Evolutionary conservation across 768 basidiomycete genomes (phyloP).

Genomic region (Rhizopogon vulgaris): DNA sequence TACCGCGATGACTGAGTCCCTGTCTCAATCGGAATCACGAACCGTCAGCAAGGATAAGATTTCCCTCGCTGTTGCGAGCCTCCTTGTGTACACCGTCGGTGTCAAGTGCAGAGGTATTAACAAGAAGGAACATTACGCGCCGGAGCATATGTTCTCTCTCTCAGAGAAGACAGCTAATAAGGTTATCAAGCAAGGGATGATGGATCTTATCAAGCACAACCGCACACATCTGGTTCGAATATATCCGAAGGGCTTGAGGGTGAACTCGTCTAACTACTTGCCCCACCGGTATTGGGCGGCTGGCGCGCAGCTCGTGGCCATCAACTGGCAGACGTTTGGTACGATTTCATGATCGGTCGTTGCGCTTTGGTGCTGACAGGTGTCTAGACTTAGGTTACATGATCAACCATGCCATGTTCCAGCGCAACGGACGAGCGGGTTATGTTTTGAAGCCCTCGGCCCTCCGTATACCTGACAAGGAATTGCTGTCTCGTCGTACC

Average conservation of each 20-base stretch:
- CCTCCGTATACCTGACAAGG: conserved; percentile 60
- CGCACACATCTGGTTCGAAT: conserved; percentile 75
- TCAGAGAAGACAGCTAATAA: conserved; percentile 80
- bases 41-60: conserved; percentile 49
- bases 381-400: conserved; percentile 75
- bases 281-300: conserved; percentile 88
- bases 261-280: conserved; percentile 82
- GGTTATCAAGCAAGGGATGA: conserved; percentile 60
- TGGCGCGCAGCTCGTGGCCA: conserved; percentile 84
- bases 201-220: conserved; percentile 81
- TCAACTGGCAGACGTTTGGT: conserved; percentile 99
- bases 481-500: conserved; percentile 44
- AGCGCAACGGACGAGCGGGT: conserved; percentile 79
- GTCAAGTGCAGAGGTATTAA: conserved; percentile 92
- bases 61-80: conserved; percentile 63
- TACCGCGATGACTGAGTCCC: conserved; percentile 7
- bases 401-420: conserved; percentile 96
- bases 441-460: conserved; percentile 87
- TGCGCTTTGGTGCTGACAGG: not conserved
- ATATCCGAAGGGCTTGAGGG: conserved; percentile 79
- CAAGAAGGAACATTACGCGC: conserved; percentile 77
- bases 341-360: conserved; percentile 15
- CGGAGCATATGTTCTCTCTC: conserved; percentile 89
- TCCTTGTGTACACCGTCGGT: conserved; percentile 92
- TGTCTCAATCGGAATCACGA: conserved; percentile 9